Percentiles rank a stretch among this genome's conserved stretches.
Evolutionary conservation across 2,329 filamentous ascomycete species (phyloP).

Genomic region (Bipolaris zeicola): DNA sequence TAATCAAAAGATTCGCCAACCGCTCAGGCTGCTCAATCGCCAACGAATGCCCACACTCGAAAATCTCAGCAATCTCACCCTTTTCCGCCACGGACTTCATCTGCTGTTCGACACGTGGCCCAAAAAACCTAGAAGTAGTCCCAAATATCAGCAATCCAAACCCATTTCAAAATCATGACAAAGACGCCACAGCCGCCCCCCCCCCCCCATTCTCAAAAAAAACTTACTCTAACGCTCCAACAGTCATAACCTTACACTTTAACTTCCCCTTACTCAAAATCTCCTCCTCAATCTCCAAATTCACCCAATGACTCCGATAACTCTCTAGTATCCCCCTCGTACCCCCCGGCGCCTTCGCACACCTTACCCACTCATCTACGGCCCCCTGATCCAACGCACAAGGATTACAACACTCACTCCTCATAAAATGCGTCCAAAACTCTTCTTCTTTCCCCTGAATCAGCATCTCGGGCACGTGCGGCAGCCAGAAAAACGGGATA

Average conservation of each 20-base stretch:
- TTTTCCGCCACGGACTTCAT: slow-evolving; percentile 41
- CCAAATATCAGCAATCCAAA: neutral
- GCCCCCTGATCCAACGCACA: slow-evolving; percentile 39
- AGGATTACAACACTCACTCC: slow-evolving; percentile 50
- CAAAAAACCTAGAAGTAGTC: slow-evolving; percentile 20
- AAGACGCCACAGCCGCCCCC: neutral
- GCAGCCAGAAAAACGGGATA: slow-evolving; percentile 41
- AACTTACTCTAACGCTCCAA: slow-evolving; percentile 28
- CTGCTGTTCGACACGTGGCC: slow-evolving; percentile 26
- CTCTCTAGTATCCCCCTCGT: slow-evolving; percentile 27
- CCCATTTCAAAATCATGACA: neutral
- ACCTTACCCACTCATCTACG: slow-evolving; percentile 27
- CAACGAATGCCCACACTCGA: slow-evolving; percentile 28
- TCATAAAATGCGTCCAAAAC: slow-evolving; percentile 50
- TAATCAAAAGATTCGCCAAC: slow-evolving; percentile 21
- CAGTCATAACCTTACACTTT: slow-evolving; percentile 28
- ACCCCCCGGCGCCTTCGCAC: slow-evolving; percentile 26
- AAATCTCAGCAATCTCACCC: slow-evolving; percentile 32
- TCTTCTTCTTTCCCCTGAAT: slow-evolving; percentile 47
- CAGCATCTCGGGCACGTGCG: slow-evolving; percentile 49
- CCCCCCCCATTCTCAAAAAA: neutral
- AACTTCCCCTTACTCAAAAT: slow-evolving; percentile 23
- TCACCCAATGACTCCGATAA: slow-evolving; percentile 29
- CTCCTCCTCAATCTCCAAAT: slow-evolving; percentile 29
- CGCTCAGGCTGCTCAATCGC: slow-evolving; percentile 27